Evolutionary conservation across 441 rosid species (phyloP).

Genomic region (Cnidoscolus chayamansa): DNA sequence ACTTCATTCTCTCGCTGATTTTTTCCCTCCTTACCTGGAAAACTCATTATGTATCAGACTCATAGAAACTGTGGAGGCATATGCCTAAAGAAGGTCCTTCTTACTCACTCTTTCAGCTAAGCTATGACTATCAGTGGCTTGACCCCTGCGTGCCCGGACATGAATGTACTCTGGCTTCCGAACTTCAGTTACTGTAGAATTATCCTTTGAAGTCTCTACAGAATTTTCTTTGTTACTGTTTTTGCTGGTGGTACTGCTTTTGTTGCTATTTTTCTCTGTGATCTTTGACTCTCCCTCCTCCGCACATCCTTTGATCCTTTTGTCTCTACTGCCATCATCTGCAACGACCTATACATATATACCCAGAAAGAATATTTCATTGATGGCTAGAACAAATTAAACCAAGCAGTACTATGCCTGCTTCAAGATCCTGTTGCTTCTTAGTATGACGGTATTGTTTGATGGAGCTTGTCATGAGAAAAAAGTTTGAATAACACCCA

Average conservation of each 20-base stretch:
- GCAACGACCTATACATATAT: constrained; percentile 32
- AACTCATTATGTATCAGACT: too few species aligned
- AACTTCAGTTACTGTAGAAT: constrained; percentile 53
- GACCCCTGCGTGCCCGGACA: constrained; percentile 90
- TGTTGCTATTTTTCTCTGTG: constrained; percentile 38
- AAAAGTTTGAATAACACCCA: background rate
- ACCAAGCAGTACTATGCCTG: background rate
- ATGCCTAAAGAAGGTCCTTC: background rate
- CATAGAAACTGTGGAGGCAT: too few species aligned
- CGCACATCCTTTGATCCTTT: constrained; percentile 39
- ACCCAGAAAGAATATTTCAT: constrained; percentile 13
- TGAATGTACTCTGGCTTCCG: constrained; percentile 81
- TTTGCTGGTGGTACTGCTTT: constrained; percentile 15
- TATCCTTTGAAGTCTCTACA: constrained; percentile 45
- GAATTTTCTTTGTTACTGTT: constrained; percentile 37
- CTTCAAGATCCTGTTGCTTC: background rate
- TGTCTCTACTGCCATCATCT: constrained; percentile 36
- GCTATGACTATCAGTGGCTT: constrained; percentile 95
- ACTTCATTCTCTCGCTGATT: constrained; percentile 85
- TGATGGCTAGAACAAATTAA: constrained; percentile 5
- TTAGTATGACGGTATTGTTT: background rate
- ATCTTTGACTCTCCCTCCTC: constrained; percentile 50
- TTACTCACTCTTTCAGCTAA: constrained; percentile 81
- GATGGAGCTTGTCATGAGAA: too few species aligned
- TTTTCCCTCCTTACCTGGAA: constrained; percentile 81